phyloP scores from a whole-genome alignment of 805 yeast genomes.

The Saturnispora silvae region DNA sequence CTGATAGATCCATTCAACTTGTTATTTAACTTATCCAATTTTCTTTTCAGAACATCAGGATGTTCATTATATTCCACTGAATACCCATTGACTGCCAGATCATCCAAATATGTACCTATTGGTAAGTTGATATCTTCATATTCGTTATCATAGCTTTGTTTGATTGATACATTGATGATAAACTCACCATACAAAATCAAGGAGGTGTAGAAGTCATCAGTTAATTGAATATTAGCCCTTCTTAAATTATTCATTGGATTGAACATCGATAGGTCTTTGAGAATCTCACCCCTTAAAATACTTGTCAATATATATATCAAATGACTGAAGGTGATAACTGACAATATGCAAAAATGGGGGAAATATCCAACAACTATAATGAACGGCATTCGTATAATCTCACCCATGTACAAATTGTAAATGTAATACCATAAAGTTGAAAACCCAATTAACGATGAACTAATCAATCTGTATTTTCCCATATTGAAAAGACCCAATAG shows the following conservation, averaged over 20 bases:
- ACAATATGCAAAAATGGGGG: slow-evolving; percentile 53
- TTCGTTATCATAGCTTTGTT: slow-evolving; percentile 55
- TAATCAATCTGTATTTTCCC: slow-evolving; percentile 47
- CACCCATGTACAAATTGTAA: slow-evolving; percentile 30
- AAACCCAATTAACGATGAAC: slow-evolving; percentile 51
- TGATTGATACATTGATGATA: slow-evolving; percentile 58
- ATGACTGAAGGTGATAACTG: slow-evolving; percentile 41
- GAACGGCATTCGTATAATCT: slow-evolving; percentile 40
- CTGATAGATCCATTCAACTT: not conserved
- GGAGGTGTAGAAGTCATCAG: slow-evolving; percentile 60
- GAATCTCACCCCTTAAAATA: slow-evolving; percentile 36
- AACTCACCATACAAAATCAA: slow-evolving; percentile 49
- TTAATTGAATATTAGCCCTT: slow-evolving; percentile 30
- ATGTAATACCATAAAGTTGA: slow-evolving; percentile 39
- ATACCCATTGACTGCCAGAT: slow-evolving; percentile 21
- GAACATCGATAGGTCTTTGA: slow-evolving; percentile 23
- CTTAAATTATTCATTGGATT: slow-evolving; percentile 20
- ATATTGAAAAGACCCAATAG: slow-evolving; percentile 44
- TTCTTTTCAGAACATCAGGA: slow-evolving; percentile 18
- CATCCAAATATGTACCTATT: slow-evolving; percentile 48
- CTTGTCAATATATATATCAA: slow-evolving; percentile 48
- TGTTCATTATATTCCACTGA: slow-evolving; percentile 17
- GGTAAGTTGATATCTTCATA: slow-evolving; percentile 38
- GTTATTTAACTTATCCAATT: not conserved
- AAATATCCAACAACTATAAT: slow-evolving; percentile 47